Conservation (phyloP, 129 eudicot species). For the Flaveria sonorensis region DNA sequence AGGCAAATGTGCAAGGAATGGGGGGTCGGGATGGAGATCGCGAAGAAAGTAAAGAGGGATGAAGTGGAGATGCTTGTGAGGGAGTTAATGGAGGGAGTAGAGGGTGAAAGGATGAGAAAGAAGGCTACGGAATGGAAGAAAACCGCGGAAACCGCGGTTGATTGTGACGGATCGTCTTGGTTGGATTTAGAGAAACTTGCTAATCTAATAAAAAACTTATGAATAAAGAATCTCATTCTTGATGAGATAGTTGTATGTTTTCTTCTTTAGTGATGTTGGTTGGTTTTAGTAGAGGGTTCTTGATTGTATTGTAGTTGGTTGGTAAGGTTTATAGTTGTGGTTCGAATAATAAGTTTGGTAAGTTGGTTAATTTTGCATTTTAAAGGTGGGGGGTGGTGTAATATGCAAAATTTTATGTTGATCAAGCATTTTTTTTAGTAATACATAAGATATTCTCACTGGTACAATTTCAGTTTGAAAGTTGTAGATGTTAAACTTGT, state of each 20-base stretch:
- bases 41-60: constrained; percentile 28
- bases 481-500: too few species aligned
- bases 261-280: background rate
- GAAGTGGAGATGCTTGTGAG: constrained; percentile 34
- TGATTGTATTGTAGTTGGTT: background rate
- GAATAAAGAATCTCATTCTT: background rate
- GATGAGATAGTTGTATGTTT: background rate
- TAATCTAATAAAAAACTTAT: constrained; percentile 3
- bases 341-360: background rate
- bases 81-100: constrained; percentile 27
- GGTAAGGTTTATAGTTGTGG: background rate
- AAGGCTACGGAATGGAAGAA: constrained; percentile 41
- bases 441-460: too few species aligned
- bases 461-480: too few species aligned
- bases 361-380: background rate
- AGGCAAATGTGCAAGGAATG: constrained; percentile 35
- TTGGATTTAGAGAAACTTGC: constrained; percentile 24
- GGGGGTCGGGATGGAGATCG: constrained; percentile 37
- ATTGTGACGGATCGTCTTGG: constrained; percentile 28
- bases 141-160: constrained; percentile 13
- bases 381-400: too few species aligned
- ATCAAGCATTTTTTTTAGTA: too few species aligned
- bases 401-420: too few species aligned
- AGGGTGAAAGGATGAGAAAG: constrained; percentile 29
- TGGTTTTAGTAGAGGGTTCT: background rate